A percentile compares a stretch with the other conserved stretches of the same genome.
Conservation (phyloP, 495 filamentous ascomycete genomes). For the Hypoxylon subgilvum region DNA sequence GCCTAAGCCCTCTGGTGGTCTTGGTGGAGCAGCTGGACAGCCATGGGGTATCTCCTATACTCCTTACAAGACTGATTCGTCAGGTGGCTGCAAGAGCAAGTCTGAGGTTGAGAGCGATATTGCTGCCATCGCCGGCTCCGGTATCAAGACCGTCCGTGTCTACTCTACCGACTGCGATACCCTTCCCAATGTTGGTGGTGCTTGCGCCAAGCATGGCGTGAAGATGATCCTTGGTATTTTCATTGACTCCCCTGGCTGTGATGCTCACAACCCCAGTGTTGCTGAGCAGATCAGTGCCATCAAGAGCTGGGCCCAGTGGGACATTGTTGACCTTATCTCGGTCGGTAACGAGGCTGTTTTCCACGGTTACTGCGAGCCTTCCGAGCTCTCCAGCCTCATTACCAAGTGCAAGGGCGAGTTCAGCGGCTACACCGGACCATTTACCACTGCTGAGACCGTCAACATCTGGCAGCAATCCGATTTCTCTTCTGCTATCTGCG, state of each 20-base stretch:
- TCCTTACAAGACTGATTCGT: slow-evolving; percentile 64
- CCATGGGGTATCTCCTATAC: slow-evolving; percentile 94
- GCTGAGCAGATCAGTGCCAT: slow-evolving; percentile 74
- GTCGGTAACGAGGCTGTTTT: slow-evolving; percentile 91
- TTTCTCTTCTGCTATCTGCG: slow-evolving; percentile 67
- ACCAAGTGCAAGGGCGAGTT: slow-evolving; percentile 56
- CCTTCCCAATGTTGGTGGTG: slow-evolving; percentile 73
- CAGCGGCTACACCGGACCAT: slow-evolving; percentile 74
- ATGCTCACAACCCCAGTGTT: slow-evolving; percentile 55
- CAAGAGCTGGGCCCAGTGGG: slow-evolving; percentile 75
- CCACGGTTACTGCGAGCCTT: slow-evolving; percentile 66
- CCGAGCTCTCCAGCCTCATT: slow-evolving; percentile 73
- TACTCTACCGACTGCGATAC: slow-evolving; percentile 91
- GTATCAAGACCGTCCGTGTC: slow-evolving; percentile 82
- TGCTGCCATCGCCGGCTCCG: slow-evolving; percentile 68
- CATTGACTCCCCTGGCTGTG: slow-evolving; percentile 68
- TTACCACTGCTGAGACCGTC: slow-evolving; percentile 88
- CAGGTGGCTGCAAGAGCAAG: slow-evolving; percentile 70
- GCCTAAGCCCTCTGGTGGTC: slow-evolving; percentile 35
- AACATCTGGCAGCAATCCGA: slow-evolving; percentile 65
- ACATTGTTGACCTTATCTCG: slow-evolving; percentile 75
- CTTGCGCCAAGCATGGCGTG: slow-evolving; percentile 65
- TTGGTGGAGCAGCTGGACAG: slow-evolving; percentile 54
- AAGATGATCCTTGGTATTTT: slow-evolving; percentile 86
- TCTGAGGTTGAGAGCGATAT: slow-evolving; percentile 69